A percentile compares a stretch with the other conserved stretches of the same genome.
phyloP scores from a whole-genome alignment of 352 stramenopile genomes.

The Phytopythium kandeliae region DNA sequence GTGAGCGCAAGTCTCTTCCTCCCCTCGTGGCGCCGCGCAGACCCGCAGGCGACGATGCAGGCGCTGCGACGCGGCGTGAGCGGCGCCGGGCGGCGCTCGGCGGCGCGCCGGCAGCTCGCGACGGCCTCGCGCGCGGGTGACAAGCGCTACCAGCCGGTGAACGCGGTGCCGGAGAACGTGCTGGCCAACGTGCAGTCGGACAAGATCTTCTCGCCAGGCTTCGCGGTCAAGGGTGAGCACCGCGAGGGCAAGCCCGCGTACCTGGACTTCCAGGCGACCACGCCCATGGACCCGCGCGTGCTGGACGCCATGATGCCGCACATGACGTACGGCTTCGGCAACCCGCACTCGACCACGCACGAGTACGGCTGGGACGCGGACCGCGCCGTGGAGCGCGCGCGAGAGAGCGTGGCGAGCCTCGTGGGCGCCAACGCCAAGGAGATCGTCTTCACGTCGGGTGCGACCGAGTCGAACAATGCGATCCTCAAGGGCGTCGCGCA shows the following conservation, averaged over 20 bases:
- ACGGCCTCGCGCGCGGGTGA: conserved; percentile 36
- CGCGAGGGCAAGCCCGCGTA: conserved; percentile 86
- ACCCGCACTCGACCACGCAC: conserved; percentile 99
- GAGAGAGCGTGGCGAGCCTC: conserved; percentile 86
- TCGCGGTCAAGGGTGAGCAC: conserved; percentile 69
- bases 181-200: conserved; percentile 70
- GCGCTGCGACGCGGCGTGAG: conserved; percentile 11
- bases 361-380: conserved; percentile 98
- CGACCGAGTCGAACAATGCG: conserved; percentile 99
- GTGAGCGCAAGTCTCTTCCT: background rate
- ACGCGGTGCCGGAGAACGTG: conserved; percentile 81
- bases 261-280: conserved; percentile 97
- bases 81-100: background rate
- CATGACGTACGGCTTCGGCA: conserved; percentile 96
- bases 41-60: too few relatives aligned
- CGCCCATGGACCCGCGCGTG: conserved; percentile 97
- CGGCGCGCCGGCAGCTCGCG: background rate
- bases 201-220: conserved; percentile 81
- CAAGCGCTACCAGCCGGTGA: conserved; percentile 82
- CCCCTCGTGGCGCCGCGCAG: too few relatives aligned
- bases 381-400: conserved; percentile 90
- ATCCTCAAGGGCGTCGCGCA: conserved; percentile 97
- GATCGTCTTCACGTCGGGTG: conserved; percentile 99
- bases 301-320: conserved; percentile 98
- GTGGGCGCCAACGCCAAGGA: conserved; percentile 96